Base-by-base conservation (phyloP, 371 early-diverging fungal genomes). In the Batkoa obscura region DNA sequence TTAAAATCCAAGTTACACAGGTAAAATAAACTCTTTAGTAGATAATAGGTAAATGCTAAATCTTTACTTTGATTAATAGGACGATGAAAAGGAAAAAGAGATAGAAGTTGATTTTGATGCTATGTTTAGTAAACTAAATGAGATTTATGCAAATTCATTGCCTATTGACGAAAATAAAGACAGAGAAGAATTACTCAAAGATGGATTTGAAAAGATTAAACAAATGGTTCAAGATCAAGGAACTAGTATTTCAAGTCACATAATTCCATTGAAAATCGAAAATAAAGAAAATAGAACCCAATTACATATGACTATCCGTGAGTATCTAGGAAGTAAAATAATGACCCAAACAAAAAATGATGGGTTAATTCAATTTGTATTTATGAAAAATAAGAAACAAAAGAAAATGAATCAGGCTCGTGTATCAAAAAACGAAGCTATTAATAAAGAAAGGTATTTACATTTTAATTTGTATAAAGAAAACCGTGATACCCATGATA, bases 401-500 rank as follows among this genome's bases (percentile, higher is more conserved):
- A 41, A 10, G 41, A 41, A 41, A 58, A 33, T 38, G 51, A 31
- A 57, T 13, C 17, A 56, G 33, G 45, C 5, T 43, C 47, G 59
- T 41, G 10, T 8, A 8, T 41, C 41, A 41, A 41, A n/a, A n/a
- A 41, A 41, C 10, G 41, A 41, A 10, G 41, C 41, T 41, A 8
- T 10, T 10, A n/a, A 41, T 10, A n/a, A 8, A 8, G 89, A 88
- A 35, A 76, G 83, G 17, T 90, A 80, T 62, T 72, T 79, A 52
- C 78, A 84, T 49, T 94, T 93, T 66, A 70, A 76, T 32, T 66
- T 95, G 62, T 84, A 80, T 67, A 98, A 98, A 64, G 81, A 84
- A 50, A 90, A 91, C 63, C 66, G 71, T 30, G 96, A 95, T 63
- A 91, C 94, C 5, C 83, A 89, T 80, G 84, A 84, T 13, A 83